Percentiles rank a stretch among this genome's conserved stretches.
Conservation (phyloP, 495 filamentous ascomycete species). For the Lophium mytilinum region DNA sequence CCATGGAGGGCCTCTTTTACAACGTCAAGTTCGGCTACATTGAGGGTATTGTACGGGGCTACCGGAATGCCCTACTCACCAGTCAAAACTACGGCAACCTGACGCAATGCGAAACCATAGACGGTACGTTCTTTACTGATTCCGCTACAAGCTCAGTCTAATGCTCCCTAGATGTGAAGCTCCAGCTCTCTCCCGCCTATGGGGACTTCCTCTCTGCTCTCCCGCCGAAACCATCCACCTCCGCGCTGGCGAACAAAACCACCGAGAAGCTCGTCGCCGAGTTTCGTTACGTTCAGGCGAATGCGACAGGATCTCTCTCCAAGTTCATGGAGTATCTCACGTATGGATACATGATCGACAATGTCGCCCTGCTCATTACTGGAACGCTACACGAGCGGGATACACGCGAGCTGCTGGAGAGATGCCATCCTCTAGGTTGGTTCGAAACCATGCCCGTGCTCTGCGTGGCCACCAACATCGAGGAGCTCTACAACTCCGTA, state of each 20-base stretch:
- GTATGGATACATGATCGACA: constrained; percentile 99
- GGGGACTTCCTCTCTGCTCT: constrained; percentile 94
- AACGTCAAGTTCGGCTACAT: constrained; percentile 97
- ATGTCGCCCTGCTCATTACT: constrained; percentile 95
- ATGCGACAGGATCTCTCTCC: constrained; percentile 79
- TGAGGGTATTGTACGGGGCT: constrained; percentile 93
- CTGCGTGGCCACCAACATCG: constrained; percentile 94
- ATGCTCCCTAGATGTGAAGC: constrained; percentile 70
- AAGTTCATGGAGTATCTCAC: constrained; percentile 96
- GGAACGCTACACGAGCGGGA: constrained; percentile 96
- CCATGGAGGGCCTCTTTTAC: constrained; percentile 92
- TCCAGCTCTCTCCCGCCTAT: constrained; percentile 92
- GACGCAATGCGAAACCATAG: constrained; percentile 96
- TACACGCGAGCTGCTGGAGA: constrained; percentile 87
- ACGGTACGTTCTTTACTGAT: constrained; percentile 53
- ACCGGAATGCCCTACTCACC: constrained; percentile 88
- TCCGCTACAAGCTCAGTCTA: not conserved
- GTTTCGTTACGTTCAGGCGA: constrained; percentile 90
- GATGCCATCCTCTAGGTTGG: constrained; percentile 96
- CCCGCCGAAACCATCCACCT: constrained; percentile 94
- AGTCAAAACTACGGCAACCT: constrained; percentile 89
- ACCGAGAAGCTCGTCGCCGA: constrained; percentile 97
- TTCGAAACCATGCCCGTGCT: constrained; percentile 98
- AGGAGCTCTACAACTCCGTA: constrained; percentile 97
- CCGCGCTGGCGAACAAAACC: constrained; percentile 84